phyloP scores from a whole-genome alignment of 345 rosid species.

The Arabidopsis thaliana region TAIR10.1 NC_003070.9:4691001-4691500 shows the following conservation, averaged over 20 bases:
- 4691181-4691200: no score
- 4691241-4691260: conserved; percentile 59
- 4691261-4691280: conserved; percentile 62
- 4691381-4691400: neutral
- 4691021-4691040: no score
- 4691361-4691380: conserved; percentile 47
- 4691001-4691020: no score
- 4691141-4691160: no score
- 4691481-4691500: conserved; percentile 65
- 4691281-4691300: conserved; percentile 65
- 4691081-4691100: no score
- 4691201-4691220: no score
- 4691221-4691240: neutral
- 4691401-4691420: neutral
- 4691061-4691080: no score
- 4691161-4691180: no score
- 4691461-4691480: conserved; percentile 67
- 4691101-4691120: no score
- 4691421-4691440: neutral
- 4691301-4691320: conserved; percentile 51
- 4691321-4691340: conserved; percentile 75
- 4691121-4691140: no score
- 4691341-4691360: conserved; percentile 61
- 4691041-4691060: no score
- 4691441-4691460: conserved; percentile 59